These are phyloP conservation scores for Dorcoceras hygrometricum DNA, from an alignment of 257 asterid species.

Conservation along the genomic window DNA sequence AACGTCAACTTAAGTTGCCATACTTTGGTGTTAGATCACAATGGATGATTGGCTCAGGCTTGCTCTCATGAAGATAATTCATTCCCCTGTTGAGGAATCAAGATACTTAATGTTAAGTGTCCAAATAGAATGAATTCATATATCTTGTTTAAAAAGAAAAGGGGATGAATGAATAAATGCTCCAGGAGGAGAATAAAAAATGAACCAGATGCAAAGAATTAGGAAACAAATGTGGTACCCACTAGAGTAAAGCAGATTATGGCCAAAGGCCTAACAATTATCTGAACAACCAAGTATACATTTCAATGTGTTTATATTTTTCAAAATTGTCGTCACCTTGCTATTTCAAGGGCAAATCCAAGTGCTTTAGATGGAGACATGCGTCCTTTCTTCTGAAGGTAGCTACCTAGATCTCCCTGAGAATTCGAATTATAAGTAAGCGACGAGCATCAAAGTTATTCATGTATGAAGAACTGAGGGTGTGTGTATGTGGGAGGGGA, in stretches of 20 bases:
- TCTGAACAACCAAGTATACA: not conserved
- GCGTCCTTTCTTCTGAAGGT: conserved; percentile 91
- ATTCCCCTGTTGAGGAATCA: conserved; percentile 64
- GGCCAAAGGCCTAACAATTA: not conserved
- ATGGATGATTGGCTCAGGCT: conserved; percentile 92
- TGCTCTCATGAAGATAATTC: conserved; percentile 97
- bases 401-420: conserved; percentile 78
- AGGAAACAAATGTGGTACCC: not conserved
- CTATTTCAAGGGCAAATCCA: conserved; percentile 84
- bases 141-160: not conserved
- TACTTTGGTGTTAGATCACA: conserved; percentile 94
- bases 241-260: conserved; percentile 10
- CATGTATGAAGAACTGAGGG: not conserved
- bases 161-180: not conserved
- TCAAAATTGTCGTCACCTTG: conserved; percentile 52
- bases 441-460: conserved; percentile 13
- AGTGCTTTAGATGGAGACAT: conserved; percentile 80
- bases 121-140: not conserved
- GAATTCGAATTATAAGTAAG: conserved; percentile 25
- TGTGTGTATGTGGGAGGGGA: not conserved
- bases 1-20: conserved; percentile 53
- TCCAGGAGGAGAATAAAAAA: not conserved
- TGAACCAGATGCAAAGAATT: not conserved
- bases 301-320: conserved; percentile 7
- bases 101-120: conserved; percentile 17